Percentiles rank a stretch among this genome's conserved stretches.
These are phyloP conservation scores for Neurospora cerealis DNA, from an alignment of 495 filamentous ascomycete genomes.

Conservation along the genomic window DNA sequence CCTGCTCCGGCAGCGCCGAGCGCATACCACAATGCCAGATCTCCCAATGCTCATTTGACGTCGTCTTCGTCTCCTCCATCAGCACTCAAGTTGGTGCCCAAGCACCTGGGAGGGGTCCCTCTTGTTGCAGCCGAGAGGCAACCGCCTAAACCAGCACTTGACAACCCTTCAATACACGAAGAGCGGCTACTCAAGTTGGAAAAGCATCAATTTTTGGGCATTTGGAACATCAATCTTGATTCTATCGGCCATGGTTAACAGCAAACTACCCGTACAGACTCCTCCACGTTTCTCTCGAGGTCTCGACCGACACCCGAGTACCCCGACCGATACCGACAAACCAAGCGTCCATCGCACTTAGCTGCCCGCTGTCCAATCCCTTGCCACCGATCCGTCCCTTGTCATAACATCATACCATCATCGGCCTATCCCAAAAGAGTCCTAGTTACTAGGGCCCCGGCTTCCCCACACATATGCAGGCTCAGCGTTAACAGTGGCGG, in stretches of 20 bases:
- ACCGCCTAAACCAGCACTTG: background rate
- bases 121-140: background rate
- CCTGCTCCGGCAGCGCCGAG: background rate
- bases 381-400: too few relatives aligned
- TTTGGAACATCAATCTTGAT: background rate
- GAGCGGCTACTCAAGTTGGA: background rate
- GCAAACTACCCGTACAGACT: background rate
- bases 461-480: background rate
- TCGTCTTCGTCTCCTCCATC: background rate
- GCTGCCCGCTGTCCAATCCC: background rate
- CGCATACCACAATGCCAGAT: background rate
- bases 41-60: background rate
- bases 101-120: background rate
- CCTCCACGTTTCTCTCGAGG: background rate
- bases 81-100: background rate
- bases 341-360: background rate
- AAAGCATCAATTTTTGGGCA: background rate
- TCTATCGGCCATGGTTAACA: background rate
- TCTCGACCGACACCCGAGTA: background rate
- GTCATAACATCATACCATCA: background rate
- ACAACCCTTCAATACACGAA: background rate
- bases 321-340: background rate
- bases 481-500: background rate
- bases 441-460: background rate
- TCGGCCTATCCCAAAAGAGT: background rate